Percentiles rank a stretch among this genome's conserved stretches.
Evolutionary conservation across 2,329 filamentous ascomycete genomes (phyloP).

Genomic region (Thielaviopsis punctulata): DNA sequence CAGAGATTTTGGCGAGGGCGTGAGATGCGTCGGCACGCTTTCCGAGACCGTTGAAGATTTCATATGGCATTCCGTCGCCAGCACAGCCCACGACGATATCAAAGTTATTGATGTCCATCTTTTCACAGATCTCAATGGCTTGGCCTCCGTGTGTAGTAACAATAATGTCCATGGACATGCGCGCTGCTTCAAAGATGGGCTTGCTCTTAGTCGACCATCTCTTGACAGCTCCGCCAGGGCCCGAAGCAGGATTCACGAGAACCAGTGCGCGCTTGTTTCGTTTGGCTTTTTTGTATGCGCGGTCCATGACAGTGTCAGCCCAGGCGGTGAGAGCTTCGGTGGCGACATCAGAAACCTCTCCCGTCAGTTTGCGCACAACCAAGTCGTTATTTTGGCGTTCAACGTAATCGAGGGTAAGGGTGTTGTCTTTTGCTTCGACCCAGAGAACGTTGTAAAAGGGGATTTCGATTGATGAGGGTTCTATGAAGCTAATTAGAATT

Average conservation of each 20-base stretch:
- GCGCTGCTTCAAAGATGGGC: slow-evolving; percentile 68
- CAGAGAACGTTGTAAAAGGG: slow-evolving; percentile 59
- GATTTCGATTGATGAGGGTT: slow-evolving; percentile 1
- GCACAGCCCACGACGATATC: slow-evolving; percentile 82
- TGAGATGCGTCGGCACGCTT: slow-evolving; percentile 55
- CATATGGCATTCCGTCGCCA: slow-evolving; percentile 79
- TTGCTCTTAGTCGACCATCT: slow-evolving; percentile 60
- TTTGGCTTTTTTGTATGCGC: slow-evolving; percentile 53
- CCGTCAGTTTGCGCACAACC: slow-evolving; percentile 41
- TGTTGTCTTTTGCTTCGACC: slow-evolving; percentile 44
- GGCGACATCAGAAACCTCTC: slow-evolving; percentile 23
- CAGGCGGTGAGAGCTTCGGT: slow-evolving; percentile 39
- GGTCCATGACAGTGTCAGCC: slow-evolving; percentile 45
- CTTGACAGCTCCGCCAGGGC: slow-evolving; percentile 57
- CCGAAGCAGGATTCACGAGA: slow-evolving; percentile 79
- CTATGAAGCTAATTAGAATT: not conserved
- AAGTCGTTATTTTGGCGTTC: slow-evolving; percentile 38
- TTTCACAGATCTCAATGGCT: slow-evolving; percentile 57
- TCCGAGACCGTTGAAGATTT: slow-evolving; percentile 85
- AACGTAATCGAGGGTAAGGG: slow-evolving; percentile 59
- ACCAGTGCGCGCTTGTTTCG: slow-evolving; percentile 67
- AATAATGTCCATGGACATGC: slow-evolving; percentile 58
- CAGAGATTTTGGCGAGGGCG: slow-evolving; percentile 60
- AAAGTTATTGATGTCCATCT: slow-evolving; percentile 60
- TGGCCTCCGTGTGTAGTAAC: slow-evolving; percentile 57